Evolutionary conservation across 192 early-diverging fungal genomes (phyloP).

Genomic region (Helicostylum pulchrum): DNA sequence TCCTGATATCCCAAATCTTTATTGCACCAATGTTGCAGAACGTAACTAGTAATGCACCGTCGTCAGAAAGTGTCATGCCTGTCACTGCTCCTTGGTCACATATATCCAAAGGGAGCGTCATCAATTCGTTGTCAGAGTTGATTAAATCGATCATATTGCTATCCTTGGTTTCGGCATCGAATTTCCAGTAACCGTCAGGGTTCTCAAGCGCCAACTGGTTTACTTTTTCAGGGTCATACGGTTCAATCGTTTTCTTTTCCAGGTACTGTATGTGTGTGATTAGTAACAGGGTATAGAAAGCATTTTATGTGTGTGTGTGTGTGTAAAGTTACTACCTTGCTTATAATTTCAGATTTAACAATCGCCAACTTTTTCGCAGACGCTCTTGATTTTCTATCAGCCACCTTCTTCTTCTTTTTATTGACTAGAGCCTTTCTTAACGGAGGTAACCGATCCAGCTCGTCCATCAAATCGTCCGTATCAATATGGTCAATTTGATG

Average conservation of each 20-base stretch:
- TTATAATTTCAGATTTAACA: constrained; percentile 6
- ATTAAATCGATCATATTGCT: constrained; percentile 61
- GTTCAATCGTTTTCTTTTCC: constrained; percentile 2
- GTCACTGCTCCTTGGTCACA: constrained; percentile 79
- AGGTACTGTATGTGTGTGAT: neutral
- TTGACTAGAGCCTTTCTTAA: constrained; percentile 5
- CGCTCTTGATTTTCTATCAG: neutral
- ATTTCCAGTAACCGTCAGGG: constrained; percentile 62
- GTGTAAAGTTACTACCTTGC: neutral
- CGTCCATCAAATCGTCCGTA: constrained; percentile 28
- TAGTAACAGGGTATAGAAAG: neutral
- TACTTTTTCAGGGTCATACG: constrained; percentile 39
- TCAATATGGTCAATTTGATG: constrained; percentile 21
- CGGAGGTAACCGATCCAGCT: constrained; percentile 13
- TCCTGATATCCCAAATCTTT: constrained; percentile 75
- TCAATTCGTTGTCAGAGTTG: constrained; percentile 67
- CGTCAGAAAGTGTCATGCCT: constrained; percentile 80
- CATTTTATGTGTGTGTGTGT: neutral
- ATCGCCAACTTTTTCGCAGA: neutral
- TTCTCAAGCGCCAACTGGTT: constrained; percentile 50
- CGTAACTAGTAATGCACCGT: constrained; percentile 82
- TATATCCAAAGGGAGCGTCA: constrained; percentile 59
- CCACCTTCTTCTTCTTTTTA: neutral
- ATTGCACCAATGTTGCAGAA: constrained; percentile 77
- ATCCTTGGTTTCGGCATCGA: constrained; percentile 44